Conservation (phyloP, 345 rosid genomes). For the Cardamine resedifolia region DNA sequence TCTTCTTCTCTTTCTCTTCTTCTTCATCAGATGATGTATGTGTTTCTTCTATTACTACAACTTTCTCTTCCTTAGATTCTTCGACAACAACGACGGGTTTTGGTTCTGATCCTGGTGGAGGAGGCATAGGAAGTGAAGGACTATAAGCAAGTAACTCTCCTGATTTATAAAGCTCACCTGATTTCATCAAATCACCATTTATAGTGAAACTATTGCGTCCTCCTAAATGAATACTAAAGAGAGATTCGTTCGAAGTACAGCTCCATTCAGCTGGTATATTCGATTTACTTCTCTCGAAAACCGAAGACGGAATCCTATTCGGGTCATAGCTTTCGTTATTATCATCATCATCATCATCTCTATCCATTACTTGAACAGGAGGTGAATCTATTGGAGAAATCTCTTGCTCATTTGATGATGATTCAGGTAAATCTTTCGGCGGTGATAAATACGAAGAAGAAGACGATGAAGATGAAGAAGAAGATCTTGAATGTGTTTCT, state of each 20-base stretch:
- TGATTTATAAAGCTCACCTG: constrained; percentile 44
- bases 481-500: constrained; percentile 33
- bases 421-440: constrained; percentile 40
- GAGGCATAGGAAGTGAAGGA: constrained; percentile 42
- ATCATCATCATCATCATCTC: constrained; percentile 15
- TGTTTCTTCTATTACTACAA: constrained; percentile 8
- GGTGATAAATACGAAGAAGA: constrained; percentile 45
- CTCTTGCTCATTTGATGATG: constrained; percentile 5
- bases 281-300: constrained; percentile 51
- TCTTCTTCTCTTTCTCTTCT: constrained; percentile 8
- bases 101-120: constrained; percentile 22
- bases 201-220: constrained; percentile 55
- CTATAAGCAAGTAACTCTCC: constrained; percentile 43
- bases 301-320: constrained; percentile 52
- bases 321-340: constrained; percentile 46
- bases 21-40: constrained; percentile 19
- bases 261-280: constrained; percentile 61
- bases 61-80: neutral
- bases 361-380: constrained; percentile 71
- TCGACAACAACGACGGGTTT: neutral
- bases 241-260: constrained; percentile 58
- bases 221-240: constrained; percentile 73
- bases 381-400: constrained; percentile 53
- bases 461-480: constrained; percentile 38
- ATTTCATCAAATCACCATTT: constrained; percentile 29